Evolutionary conservation across 164 flowering plant genomes (phyloP), one percentile per base, ranked within the genome.

Genomic region (Magnolia kwangsiensis): DNA sequence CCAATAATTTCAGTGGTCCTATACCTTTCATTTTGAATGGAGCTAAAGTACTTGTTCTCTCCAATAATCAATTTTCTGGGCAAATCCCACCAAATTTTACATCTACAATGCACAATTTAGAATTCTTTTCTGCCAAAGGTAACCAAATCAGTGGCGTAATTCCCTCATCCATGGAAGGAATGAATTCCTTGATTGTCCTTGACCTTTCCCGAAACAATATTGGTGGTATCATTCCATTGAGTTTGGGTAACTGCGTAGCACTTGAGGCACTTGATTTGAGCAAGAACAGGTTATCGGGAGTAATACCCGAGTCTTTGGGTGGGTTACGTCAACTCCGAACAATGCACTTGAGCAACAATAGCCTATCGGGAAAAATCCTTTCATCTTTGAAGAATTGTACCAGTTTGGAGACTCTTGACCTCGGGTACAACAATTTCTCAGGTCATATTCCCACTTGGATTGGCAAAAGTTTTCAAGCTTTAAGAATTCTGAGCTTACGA

Each of bases 361-460:
- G 20, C 6, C 81, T 90, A 58, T 70, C 81, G n/a, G 87, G 89
- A 58, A 72, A 79, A 7, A 29, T 90, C 61, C 88, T 90, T 7
- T 8, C 70, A 31, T 74, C 73, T 13, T 50, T 74, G 76, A 19
- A 9, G 20, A 74, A 74, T 7, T 74, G 76, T 55, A 2, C 51
- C 1, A 65, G 58, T 45, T 64, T 74, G 58, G 69, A 29, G 6
- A 19, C 29, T 45, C 24, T 74, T 8, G 58, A 74, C 55, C 76
- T 74, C 1, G 51, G 58, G 18, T n/a, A 50, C 9, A 71, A 71
- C 59, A 51, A 51, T 2, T 71, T 71, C 24, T 71, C 58, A 18
- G 59, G 73, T 6, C 1, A 18, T 13, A 71, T 71, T 71, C 73
- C 73, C 1, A 6, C 73, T 16, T 71, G 58, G 58, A 71, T 71